Evolutionary conservation across 306 rosid species (phyloP).

Genomic region (Vigna nakashimae): DNA sequence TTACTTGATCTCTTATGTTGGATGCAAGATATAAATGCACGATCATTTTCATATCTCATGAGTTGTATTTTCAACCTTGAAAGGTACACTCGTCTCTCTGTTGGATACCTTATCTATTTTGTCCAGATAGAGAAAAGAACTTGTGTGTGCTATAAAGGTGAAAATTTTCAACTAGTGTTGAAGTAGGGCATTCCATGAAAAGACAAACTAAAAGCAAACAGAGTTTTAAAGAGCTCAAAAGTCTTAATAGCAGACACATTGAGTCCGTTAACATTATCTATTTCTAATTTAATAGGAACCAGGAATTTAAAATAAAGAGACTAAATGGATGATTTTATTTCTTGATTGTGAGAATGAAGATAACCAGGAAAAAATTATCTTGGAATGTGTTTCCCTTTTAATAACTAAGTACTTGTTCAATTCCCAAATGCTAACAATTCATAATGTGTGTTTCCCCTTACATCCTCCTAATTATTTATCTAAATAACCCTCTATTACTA

Average conservation of each 20-base stretch:
- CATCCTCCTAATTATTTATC: neutral
- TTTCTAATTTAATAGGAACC: neutral
- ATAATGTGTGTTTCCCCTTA: neutral
- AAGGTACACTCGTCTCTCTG: slow-evolving; percentile 61
- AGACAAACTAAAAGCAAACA: slow-evolving; percentile 6
- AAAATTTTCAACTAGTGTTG: neutral
- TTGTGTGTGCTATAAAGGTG: slow-evolving; percentile 7
- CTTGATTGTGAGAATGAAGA: neutral
- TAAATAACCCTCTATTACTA: neutral
- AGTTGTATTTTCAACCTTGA: slow-evolving; percentile 82
- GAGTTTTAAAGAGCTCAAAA: slow-evolving; percentile 11
- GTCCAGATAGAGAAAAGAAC: slow-evolving; percentile 11
- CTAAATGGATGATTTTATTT: neutral
- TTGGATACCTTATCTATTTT: slow-evolving; percentile 32
- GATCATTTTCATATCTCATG: slow-evolving; percentile 58
- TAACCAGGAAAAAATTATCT: neutral
- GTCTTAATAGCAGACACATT: neutral
- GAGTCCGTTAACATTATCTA: slow-evolving; percentile 8
- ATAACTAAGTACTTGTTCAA: slow-evolving; percentile 6
- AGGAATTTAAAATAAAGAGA: neutral
- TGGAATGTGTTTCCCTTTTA: neutral
- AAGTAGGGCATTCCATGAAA: slow-evolving; percentile 1
- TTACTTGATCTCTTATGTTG: slow-evolving; percentile 71
- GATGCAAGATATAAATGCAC: slow-evolving; percentile 63
- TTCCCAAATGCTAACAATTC: slow-evolving; percentile 5